Percentiles rank a stretch among this genome's conserved stretches.
phyloP scores from a whole-genome alignment of 2,329 filamentous ascomycete genomes.

The Sclerotinia trifoliorum region DNA sequence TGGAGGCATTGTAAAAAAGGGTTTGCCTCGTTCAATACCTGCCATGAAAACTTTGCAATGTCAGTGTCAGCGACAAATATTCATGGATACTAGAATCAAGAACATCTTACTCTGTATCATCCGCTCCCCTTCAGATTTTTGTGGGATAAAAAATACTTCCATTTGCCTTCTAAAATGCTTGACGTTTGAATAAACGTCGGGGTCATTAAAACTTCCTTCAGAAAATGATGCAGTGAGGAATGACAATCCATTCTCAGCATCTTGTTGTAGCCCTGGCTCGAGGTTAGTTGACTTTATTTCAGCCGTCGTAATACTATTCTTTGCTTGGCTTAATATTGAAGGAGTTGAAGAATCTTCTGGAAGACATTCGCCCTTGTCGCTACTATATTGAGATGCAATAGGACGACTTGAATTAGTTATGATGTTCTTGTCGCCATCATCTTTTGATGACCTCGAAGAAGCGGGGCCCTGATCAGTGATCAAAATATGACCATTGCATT shows the following conservation, averaged over 20 bases:
- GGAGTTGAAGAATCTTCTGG: not conserved
- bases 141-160: slow-evolving; percentile 26
- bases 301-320: slow-evolving; percentile 16
- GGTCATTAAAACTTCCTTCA: slow-evolving; percentile 19
- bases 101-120: slow-evolving; percentile 23
- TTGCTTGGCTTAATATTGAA: slow-evolving; percentile 22
- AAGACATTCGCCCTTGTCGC: not conserved
- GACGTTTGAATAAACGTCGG: slow-evolving; percentile 22
- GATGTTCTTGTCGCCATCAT: not conserved
- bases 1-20: slow-evolving; percentile 24
- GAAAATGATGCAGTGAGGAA: slow-evolving; percentile 24
- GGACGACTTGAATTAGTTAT: not conserved
- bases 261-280: slow-evolving; percentile 20
- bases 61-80: not conserved
- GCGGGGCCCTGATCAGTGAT: not conserved
- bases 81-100: not conserved
- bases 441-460: not conserved
- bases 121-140: slow-evolving; percentile 22
- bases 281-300: slow-evolving; percentile 11
- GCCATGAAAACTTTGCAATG: slow-evolving; percentile 19
- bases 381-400: not conserved
- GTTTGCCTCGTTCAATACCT: slow-evolving; percentile 21
- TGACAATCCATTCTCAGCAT: slow-evolving; percentile 23
- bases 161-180: slow-evolving; percentile 15
- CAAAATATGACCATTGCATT: not conserved